Evolutionary conservation across 441 rosid genomes (phyloP).

Genomic region (Manihot esculenta): DNA sequence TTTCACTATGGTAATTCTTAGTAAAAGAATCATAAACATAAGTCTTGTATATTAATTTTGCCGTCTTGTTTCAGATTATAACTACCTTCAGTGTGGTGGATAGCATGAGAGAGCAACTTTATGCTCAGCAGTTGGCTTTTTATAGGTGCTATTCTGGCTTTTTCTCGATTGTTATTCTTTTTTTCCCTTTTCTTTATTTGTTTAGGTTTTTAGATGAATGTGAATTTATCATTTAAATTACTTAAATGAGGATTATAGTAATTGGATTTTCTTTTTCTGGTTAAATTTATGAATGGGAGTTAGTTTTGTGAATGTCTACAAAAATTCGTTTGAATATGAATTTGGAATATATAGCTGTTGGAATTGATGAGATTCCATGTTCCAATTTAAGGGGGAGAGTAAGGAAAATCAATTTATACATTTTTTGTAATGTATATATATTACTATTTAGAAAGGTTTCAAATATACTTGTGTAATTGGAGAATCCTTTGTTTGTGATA

Average conservation of each 20-base stretch:
- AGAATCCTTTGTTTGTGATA: too few relatives aligned
- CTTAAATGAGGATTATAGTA: neutral
- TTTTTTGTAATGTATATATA: too few relatives aligned
- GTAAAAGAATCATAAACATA: neutral
- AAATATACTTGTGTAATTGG: too few relatives aligned
- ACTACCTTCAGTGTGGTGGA: constrained; percentile 90
- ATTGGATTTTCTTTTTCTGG: neutral
- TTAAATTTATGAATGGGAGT: neutral
- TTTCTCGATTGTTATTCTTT: neutral
- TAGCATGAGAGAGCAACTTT: constrained; percentile 83
- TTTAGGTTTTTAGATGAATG: neutral
- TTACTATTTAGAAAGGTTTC: too few relatives aligned
- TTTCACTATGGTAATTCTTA: neutral
- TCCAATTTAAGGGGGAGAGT: too few relatives aligned
- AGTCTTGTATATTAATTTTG: constrained; percentile 7
- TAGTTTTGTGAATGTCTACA: neutral
- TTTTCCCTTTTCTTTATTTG: neutral
- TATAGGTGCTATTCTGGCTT: constrained; percentile 47
- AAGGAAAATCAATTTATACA: too few relatives aligned
- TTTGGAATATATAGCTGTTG: neutral
- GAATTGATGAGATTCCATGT: too few relatives aligned
- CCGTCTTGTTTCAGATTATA: constrained; percentile 59
- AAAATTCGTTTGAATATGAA: neutral
- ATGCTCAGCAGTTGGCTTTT: constrained; percentile 48
- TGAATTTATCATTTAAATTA: neutral